These are phyloP conservation scores for Penicillium taxi DNA, from an alignment of 495 filamentous ascomycete species.

Conservation along the genomic window DNA sequence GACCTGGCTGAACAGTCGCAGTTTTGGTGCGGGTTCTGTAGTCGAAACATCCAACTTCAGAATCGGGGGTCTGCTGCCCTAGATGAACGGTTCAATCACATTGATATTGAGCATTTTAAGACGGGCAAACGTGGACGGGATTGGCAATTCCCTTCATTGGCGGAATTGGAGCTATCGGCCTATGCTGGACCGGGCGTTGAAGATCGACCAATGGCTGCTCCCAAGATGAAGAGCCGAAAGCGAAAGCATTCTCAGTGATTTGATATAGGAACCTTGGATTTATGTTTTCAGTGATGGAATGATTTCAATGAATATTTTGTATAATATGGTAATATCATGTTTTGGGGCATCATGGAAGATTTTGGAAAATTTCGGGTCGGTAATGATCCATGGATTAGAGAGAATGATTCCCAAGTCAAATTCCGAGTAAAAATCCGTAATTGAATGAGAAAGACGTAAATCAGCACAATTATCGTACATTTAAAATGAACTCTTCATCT, in stretches of 20 bases:
- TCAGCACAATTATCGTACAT: no score
- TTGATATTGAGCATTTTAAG: slow-evolving; percentile 65
- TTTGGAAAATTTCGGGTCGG: no score
- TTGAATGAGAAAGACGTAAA: background rate
- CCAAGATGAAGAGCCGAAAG: slow-evolving; percentile 16
- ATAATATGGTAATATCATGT: background rate
- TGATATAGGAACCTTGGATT: no score
- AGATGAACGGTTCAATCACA: slow-evolving; percentile 80
- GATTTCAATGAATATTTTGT: background rate
- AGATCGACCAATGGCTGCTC: background rate
- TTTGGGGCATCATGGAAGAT: no score
- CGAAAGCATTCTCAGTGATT: slow-evolving; percentile 23
- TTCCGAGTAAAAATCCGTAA: background rate
- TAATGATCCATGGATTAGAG: background rate
- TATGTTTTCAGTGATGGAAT: no score
- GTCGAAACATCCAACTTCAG: slow-evolving; percentile 46
- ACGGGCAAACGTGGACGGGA: slow-evolving; percentile 41
- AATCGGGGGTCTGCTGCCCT: slow-evolving; percentile 50
- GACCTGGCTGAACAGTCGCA: slow-evolving; percentile 60
- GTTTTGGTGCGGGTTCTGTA: slow-evolving; percentile 93
- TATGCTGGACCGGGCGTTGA: background rate
- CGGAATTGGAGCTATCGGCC: background rate
- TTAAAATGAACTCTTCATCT: no score
- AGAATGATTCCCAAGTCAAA: background rate
- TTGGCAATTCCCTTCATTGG: slow-evolving; percentile 32